Evolutionary conservation across 768 basidiomycete species (phyloP), one percentile per base, ranked within the genome.

Genomic region (Pisolithus sp.): DNA sequence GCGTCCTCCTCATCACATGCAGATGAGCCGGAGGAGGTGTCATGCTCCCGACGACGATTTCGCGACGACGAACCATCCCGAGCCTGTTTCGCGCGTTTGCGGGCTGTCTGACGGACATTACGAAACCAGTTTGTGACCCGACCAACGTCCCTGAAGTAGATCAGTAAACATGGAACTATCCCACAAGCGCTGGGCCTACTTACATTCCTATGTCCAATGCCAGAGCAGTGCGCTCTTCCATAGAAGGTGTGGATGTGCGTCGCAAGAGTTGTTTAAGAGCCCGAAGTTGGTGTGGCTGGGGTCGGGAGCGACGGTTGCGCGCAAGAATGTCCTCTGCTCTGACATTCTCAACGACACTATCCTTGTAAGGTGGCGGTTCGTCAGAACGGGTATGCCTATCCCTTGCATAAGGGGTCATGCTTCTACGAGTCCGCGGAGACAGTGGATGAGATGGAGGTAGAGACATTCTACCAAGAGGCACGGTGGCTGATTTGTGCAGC

Each of bases 41-140:
- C 68, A 31, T 79, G 81, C 21, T 83, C 48, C 56, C 59, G 44
- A 42, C 72, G 47, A 74, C 73, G 54, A 72, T 76, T 15, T 30
- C 39, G 51, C 7, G 36, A 20, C 36, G 36, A 43, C 9, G 60
- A 51, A 23, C 31, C 45, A 44, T 20, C 72, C 69, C 58, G 76
- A 72, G 68, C 64, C 56, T 71, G 79, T 68, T 76, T 81, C 51
- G 79, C 76, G 21, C 87, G 81, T 67, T 83, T 89, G 40, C 87
- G 72, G n/a, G 87, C 77, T 17, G 85, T 86, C 69, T 91, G 88
- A 36, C 88, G 79, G 52, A 90, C 75, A 62, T 91, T 91, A 34
- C 88, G 76, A 75, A 90, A 90, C 88, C 88, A 91, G 65, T 91
- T 91, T 17, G 88, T 89, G 48, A 91, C 87, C 68, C 88, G 89